Evolutionary conservation across 306 rosid species (phyloP), one percentile per base, ranked within the genome.

Genomic region (Quercus glauca): DNA sequence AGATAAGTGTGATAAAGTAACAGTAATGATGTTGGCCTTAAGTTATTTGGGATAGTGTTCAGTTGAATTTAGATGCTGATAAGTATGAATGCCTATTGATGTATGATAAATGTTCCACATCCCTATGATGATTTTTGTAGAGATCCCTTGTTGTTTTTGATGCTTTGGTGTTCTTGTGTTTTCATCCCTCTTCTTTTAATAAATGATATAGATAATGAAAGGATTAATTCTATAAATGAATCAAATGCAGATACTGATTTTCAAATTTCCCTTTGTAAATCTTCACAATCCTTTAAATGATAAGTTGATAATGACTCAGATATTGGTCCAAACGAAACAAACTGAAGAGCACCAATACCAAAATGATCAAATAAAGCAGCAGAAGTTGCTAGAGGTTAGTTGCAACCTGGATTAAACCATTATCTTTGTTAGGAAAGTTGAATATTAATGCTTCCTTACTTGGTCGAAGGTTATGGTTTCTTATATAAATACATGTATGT

Each of bases 381-480:
- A 45, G 83, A 81, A 55, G 71, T 69, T 82, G 64, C 85, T 63
- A 11, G 79, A 80, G 82, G 86, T 73, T 45, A 35, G 73, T 43
- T 9, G 76, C 56, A 77, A 31, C 68, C 17, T 20, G 70, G 71
- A 74, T 85, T 81, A 63, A 79, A 41, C 26, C 52, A 70, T 80
- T 77, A 71, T 31, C 76, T 67, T 41, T 43, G 35, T 75, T 55
- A 23, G 49, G 17, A 23, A 26, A 65, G n/a, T 75, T 68, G 5
- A 37, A 71, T 75, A 73, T 74, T 63, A 77, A 61, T 76, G 45
- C 58, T 79, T 69, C 45, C 49, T 31, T 73, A 70, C 29, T 67
- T 55, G 72, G 58, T 78, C n/a, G 9, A 60, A 58, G 63, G 56
- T 67, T 76, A 58, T 76, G 0, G 43, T 35, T 73, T 53, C 69